Percentiles rank a stretch among this genome's conserved stretches.
phyloP scores from a whole-genome alignment of 2,329 filamentous ascomycete genomes.

The Colletotrichum abscissum region DNA sequence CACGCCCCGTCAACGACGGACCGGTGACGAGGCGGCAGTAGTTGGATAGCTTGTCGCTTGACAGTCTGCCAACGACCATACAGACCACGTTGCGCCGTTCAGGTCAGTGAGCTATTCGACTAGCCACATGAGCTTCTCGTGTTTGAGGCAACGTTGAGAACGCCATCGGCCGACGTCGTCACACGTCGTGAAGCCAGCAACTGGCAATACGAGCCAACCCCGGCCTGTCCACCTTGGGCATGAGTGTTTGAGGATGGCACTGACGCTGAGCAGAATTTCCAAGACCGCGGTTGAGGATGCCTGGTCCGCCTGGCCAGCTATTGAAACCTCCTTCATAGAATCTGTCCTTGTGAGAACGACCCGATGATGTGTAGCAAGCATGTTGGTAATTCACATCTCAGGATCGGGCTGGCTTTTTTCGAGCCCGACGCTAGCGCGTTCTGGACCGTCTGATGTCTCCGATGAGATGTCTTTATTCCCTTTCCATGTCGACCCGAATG shows the following conservation, averaged over 20 bases:
- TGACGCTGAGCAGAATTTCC: constrained; percentile 12
- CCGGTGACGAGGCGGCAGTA: not conserved
- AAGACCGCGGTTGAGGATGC: constrained; percentile 1
- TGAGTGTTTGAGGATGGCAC: not conserved
- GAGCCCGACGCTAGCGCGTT: not conserved
- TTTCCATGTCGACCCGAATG: constrained; percentile 1
- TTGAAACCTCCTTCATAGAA: not conserved
- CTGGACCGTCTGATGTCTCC: constrained; percentile 26
- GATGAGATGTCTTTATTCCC: not conserved
- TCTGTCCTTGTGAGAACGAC: not conserved
- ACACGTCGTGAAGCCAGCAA: not conserved
- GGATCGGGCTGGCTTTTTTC: not conserved
- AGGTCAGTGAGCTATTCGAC: not conserved
- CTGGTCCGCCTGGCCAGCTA: not conserved
- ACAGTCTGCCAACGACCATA: constrained; percentile 1
- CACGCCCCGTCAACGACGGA: not conserved
- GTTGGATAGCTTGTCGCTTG: not conserved
- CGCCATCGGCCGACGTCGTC: not conserved
- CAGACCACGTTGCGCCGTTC: not conserved
- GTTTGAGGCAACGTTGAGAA: not conserved
- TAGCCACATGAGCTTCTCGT: constrained; percentile 1
- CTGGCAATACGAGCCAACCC: not conserved
- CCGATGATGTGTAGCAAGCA: constrained; percentile 15
- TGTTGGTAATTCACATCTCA: constrained; percentile 2
- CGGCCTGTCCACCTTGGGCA: not conserved